Percentiles rank a stretch among this genome's conserved stretches.
Evolutionary conservation across 2,329 filamentous ascomycete species (phyloP).

Genomic region (Diaporthe vexans): DNA sequence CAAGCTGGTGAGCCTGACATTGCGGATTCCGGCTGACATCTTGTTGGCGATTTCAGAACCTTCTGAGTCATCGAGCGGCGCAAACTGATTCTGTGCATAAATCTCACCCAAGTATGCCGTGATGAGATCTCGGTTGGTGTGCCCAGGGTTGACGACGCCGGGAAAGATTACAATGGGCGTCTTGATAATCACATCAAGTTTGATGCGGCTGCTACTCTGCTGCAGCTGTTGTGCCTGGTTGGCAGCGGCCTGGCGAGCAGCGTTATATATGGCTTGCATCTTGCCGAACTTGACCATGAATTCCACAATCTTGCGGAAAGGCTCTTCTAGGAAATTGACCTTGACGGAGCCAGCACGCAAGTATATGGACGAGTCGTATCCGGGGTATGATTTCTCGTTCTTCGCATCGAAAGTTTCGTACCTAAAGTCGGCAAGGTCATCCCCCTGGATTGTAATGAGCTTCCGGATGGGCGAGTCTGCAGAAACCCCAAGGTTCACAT

Average conservation of each 20-base stretch:
- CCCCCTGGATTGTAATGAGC: constrained; percentile 93
- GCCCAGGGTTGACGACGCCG: constrained; percentile 78
- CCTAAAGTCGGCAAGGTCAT: constrained; percentile 95
- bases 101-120: constrained; percentile 98
- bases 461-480: constrained; percentile 85
- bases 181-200: constrained; percentile 93
- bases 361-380: constrained; percentile 93
- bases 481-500: constrained; percentile 91
- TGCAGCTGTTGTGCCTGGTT: constrained; percentile 95
- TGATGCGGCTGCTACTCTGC: constrained; percentile 89
- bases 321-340: constrained; percentile 96
- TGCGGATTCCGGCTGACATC: constrained; percentile 89
- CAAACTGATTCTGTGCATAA: constrained; percentile 94
- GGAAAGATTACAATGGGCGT: constrained; percentile 98
- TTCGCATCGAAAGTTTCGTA: constrained; percentile 94
- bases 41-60: constrained; percentile 86
- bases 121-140: constrained; percentile 81
- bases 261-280: constrained; percentile 99
- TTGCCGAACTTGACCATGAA: constrained; percentile 99
- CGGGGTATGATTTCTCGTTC: constrained; percentile 81
- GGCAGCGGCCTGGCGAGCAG: constrained; percentile 92
- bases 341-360: constrained; percentile 95
- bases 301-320: constrained; percentile 97
- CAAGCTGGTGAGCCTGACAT: constrained; percentile 90
- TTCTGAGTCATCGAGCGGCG: constrained; percentile 83